Percentiles rank a stretch among this genome's conserved stretches.
phyloP scores from a whole-genome alignment of 164 flowering plant species.

The Umbellularia californica region DNA sequence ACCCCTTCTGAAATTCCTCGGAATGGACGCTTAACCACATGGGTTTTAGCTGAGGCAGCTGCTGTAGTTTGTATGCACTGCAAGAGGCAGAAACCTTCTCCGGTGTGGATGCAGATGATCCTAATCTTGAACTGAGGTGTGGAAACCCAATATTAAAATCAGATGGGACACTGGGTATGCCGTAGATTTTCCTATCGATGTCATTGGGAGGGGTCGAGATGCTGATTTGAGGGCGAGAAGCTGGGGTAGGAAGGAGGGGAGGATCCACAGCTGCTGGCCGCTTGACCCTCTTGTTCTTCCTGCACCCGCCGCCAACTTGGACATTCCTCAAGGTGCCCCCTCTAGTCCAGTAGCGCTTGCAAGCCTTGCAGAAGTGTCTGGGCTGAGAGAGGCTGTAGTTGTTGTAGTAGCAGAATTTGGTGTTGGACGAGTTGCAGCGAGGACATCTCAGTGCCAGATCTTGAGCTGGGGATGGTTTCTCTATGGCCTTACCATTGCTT shows the following conservation, averaged over 20 bases:
- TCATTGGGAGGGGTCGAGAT: constrained; percentile 9
- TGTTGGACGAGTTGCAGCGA: constrained; percentile 78
- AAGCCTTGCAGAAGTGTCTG: constrained; percentile 79
- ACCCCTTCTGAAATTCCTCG: constrained; percentile 16
- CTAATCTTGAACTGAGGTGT: constrained; percentile 21
- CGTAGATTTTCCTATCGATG: constrained; percentile 33
- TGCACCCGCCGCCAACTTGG: constrained; percentile 78
- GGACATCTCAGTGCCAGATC: constrained; percentile 51
- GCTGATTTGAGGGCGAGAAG: constrained; percentile 16
- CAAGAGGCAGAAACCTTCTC: constrained; percentile 12
- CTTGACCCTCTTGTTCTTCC: constrained; percentile 67
- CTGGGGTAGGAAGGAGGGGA: constrained; percentile 14
- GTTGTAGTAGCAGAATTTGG: constrained; percentile 88
- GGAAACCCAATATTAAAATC: constrained; percentile 30
- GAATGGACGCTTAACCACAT: constrained; percentile 61
- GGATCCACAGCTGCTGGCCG: constrained; percentile 25
- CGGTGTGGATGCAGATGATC: background rate
- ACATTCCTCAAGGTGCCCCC: constrained; percentile 87
- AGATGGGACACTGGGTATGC: constrained; percentile 29
- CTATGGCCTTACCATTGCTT: constrained; percentile 16
- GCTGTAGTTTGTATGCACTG: constrained; percentile 30
- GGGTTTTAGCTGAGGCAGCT: constrained; percentile 32
- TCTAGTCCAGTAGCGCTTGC: constrained; percentile 81
- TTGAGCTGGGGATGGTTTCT: constrained; percentile 10
- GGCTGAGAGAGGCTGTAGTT: constrained; percentile 86